Conservation (phyloP, 2,329 filamentous ascomycete genomes). For the Colletotrichum endophyticum region DNA sequence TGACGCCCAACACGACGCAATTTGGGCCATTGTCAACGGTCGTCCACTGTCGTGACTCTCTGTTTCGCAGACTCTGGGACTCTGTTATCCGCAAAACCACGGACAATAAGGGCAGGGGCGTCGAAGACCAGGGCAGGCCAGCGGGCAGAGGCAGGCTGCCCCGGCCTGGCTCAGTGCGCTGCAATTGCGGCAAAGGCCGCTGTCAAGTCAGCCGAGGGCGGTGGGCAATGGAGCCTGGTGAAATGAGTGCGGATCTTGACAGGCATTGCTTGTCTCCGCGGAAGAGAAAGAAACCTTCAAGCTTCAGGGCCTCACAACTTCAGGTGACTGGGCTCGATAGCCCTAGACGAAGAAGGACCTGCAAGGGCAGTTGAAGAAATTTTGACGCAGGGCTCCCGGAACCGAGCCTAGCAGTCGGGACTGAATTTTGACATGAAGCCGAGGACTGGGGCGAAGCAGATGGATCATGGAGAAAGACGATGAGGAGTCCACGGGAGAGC, state of each 20-base stretch:
- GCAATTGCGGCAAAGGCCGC: conserved; percentile 16
- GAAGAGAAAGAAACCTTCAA: neutral
- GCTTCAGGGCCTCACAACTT: neutral
- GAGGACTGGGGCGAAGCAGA: neutral
- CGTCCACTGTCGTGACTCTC: neutral
- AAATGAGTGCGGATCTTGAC: conserved; percentile 14
- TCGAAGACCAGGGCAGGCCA: neutral
- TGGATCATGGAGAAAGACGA: neutral
- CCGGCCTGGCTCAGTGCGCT: neutral
- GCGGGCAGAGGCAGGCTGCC: neutral
- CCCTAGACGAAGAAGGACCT: neutral
- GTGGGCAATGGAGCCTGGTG: conserved; percentile 2
- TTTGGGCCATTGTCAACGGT: neutral
- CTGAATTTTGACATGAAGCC: neutral
- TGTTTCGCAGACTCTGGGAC: neutral
- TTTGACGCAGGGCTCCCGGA: neutral
- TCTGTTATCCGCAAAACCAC: neutral
- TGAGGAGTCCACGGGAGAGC: neutral
- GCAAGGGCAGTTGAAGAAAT: neutral
- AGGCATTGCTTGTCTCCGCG: neutral
- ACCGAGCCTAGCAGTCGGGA: neutral
- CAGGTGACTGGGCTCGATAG: neutral
- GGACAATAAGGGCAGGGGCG: neutral
- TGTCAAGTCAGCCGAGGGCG: conserved; percentile 1
- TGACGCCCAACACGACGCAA: neutral